Evolutionary conservation across 2,329 filamentous ascomycete genomes (phyloP).

Genomic region (Aspergillus sp.): DNA sequence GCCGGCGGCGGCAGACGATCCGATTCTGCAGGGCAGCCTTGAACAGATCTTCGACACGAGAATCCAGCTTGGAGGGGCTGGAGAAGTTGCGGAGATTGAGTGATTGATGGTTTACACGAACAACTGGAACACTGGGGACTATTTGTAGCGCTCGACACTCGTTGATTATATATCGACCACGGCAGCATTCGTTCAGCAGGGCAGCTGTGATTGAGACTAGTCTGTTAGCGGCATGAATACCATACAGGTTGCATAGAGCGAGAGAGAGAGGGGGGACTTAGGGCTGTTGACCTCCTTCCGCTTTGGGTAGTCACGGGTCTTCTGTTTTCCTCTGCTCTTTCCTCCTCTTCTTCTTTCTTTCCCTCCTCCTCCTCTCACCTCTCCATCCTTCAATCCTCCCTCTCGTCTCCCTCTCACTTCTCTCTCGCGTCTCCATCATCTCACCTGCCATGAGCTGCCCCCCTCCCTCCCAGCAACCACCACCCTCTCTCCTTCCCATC

Average conservation of each 20-base stretch:
- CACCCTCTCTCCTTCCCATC: no score
- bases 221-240: no score
- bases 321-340: constrained; percentile 1
- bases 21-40: constrained; percentile 7
- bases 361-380: not conserved
- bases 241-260: no score
- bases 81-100: constrained; percentile 10
- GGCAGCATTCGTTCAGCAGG: not conserved
- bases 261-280: no score
- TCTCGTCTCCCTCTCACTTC: not conserved
- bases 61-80: constrained; percentile 4
- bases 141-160: not conserved
- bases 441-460: no score
- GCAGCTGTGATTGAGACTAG: no score
- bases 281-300: no score
- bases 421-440: no score
- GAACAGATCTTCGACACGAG: constrained; percentile 12
- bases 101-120: no score
- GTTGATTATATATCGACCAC: not conserved
- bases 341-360: constrained; percentile 2
- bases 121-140: no score
- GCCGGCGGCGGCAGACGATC: constrained; percentile 5
- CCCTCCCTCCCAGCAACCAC: no score
- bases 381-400: not conserved
- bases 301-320: no score